These are phyloP conservation scores for Nicotiana noctiflora DNA, from an alignment of 257 asterid species.

Conservation along the genomic window DNA sequence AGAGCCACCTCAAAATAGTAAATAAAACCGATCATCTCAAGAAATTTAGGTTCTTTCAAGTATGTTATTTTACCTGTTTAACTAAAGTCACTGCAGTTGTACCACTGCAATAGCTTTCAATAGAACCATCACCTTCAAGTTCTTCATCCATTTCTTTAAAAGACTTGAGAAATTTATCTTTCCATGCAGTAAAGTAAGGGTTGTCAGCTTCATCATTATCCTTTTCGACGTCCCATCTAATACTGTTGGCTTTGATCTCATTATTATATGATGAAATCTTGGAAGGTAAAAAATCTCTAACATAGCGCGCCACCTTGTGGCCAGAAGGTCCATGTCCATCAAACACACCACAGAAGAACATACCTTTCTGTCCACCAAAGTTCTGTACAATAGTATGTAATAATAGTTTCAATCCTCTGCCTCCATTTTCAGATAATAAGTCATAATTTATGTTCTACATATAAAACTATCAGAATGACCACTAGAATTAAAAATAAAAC, in stretches of 20 bases:
- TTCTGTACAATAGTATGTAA: constrained; percentile 26
- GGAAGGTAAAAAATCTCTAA: constrained; percentile 65
- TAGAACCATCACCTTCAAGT: constrained; percentile 44
- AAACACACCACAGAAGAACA: constrained; percentile 66
- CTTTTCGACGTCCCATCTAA: background rate
- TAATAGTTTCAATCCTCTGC: background rate
- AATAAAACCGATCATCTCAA: background rate
- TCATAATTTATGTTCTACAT: background rate
- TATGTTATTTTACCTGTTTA: constrained; percentile 46
- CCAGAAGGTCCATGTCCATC: constrained; percentile 97
- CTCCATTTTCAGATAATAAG: background rate
- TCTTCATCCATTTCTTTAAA: constrained; percentile 60
- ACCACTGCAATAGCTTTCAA: constrained; percentile 84
- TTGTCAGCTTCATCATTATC: constrained; percentile 12
- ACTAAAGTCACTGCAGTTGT: constrained; percentile 64
- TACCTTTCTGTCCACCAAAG: constrained; percentile 64
- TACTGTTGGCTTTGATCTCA: background rate
- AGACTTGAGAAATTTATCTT: constrained; percentile 36
- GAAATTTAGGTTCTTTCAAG: background rate
- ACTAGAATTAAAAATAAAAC: background rate
- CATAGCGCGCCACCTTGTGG: constrained; percentile 62
- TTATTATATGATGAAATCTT: constrained; percentile 47
- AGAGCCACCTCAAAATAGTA: background rate
- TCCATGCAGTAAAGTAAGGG: constrained; percentile 57
- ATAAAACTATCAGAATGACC: background rate